A percentile compares a stretch with the other conserved stretches of the same genome.
These are phyloP conservation scores for Arthroderma uncinatum DNA, from an alignment of 2,329 filamentous ascomycete genomes.

Conservation along the genomic window DNA sequence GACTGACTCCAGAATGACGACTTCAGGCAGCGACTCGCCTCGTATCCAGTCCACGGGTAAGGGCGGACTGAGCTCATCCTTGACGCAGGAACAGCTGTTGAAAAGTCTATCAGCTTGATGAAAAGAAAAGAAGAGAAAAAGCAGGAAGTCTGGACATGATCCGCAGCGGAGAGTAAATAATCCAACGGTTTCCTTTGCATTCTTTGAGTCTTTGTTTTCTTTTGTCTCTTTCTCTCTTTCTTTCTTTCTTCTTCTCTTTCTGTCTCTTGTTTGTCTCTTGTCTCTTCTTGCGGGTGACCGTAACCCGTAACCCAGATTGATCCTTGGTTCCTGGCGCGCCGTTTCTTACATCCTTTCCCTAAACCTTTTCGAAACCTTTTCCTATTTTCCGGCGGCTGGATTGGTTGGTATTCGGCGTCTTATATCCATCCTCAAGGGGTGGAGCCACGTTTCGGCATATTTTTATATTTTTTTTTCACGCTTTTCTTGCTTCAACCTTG, in stretches of 20 bases:
- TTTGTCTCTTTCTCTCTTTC: neutral
- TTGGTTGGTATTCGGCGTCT: neutral
- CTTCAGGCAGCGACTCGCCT: constrained; percentile 1
- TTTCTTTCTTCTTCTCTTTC: neutral
- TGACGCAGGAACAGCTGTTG: constrained; percentile 3
- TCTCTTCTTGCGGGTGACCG: neutral
- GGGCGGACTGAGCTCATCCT: constrained; percentile 4
- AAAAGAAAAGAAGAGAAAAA: neutral
- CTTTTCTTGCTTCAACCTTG: neutral
- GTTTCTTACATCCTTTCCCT: neutral
- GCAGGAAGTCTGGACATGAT: neutral
- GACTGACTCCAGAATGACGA: neutral
- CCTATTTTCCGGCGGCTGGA: neutral
- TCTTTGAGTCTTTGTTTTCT: neutral
- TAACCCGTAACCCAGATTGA: neutral
- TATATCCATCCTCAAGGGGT: constrained; percentile 15
- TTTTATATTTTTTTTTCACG: neutral
- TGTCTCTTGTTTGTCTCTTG: neutral
- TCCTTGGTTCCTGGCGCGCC: constrained; percentile 2
- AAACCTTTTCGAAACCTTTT: neutral
- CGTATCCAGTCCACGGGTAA: constrained; percentile 4
- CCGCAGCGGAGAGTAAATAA: constrained; percentile 1
- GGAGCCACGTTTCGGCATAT: constrained; percentile 6
- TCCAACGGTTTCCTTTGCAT: constrained; percentile 4
- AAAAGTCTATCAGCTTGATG: neutral